Evolutionary conservation across 768 basidiomycete species (phyloP), one percentile per base, ranked within the genome.

Genomic region (Pulveroboletus sp.): DNA sequence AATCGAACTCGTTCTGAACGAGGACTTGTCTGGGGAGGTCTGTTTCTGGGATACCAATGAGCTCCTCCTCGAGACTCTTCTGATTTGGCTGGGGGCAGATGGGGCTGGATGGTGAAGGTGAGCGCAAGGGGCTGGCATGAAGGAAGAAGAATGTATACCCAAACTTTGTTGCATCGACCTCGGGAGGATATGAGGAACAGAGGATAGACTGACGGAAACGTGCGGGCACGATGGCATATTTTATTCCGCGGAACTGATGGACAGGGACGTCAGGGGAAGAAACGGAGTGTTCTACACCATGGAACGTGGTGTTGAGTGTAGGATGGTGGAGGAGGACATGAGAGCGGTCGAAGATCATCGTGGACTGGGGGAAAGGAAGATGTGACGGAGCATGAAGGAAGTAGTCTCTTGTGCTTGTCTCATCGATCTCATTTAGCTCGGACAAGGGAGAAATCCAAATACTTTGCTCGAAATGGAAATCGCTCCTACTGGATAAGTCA

Each of bases 221-320:
- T 33, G 80, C 82, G 24, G 85, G 84, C 13, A 89, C 74, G 18
- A 73, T 73, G 21, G 84, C 88, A 57, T 89, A 90, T 70, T 86
- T 87, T 61, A 90, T 83, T 35, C 88, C 88, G 18, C 81, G 78
- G 58, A 81, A 90, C 61, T 89, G 87, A 58, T 84, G 80, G 53
- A 90, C 73, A 11, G 73, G 76, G 0, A 70, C 61, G 42, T 78
- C 77, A 24, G 72, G 65, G 0, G 81, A 77, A 5, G 87, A 88
- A 27, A 80, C 53, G 8, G 76, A 55, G 62, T 89, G 87, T 31
- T 79, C 73, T 39, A 84, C 58, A 47, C 88, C 88, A 35, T 71
- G 72, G 68, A 90, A 89, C 8, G 82, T 80, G 0, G 86, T 82
- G 42, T 75, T 63, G 43, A 90, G 80, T 32, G 66, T 61, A 32